phyloP scores from a whole-genome alignment of 805 yeast genomes.

The Vanderwaltozyma verrucispora region DNA sequence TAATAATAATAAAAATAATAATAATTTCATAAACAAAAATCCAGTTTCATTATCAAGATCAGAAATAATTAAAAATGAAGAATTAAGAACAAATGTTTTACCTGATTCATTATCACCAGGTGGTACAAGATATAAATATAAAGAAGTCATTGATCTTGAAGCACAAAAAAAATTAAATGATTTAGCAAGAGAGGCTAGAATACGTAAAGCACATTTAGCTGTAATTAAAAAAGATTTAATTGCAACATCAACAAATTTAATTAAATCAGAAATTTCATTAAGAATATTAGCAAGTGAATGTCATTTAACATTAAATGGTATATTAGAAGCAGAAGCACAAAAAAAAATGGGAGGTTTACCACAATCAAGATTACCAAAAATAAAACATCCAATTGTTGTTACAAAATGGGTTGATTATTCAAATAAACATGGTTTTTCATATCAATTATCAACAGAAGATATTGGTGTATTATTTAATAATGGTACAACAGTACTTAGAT shows the following conservation, averaged over 20 bases:
- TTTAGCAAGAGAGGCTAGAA: slow-evolving; percentile 27
- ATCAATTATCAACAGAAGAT: slow-evolving; percentile 75
- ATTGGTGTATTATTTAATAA: slow-evolving; percentile 89
- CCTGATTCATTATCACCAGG: slow-evolving; percentile 92
- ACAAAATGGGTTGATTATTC: slow-evolving; percentile 98
- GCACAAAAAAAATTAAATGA: slow-evolving; percentile 27
- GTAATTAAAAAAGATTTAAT: slow-evolving; percentile 21
- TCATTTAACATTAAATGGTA: slow-evolving; percentile 36
- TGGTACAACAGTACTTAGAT: slow-evolving; percentile 63
- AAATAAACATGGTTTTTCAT: slow-evolving; percentile 90
- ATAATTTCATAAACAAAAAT: neutral
- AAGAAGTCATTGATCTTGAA: slow-evolving; percentile 45
- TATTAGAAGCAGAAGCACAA: slow-evolving; percentile 36
- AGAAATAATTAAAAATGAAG: slow-evolving; percentile 1
- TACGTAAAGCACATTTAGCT: slow-evolving; percentile 28
- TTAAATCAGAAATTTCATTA: slow-evolving; percentile 30
- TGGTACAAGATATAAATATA: slow-evolving; percentile 78
- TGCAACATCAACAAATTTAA: slow-evolving; percentile 29
- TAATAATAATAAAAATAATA: neutral
- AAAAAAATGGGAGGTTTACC: slow-evolving; percentile 32
- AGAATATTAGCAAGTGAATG: slow-evolving; percentile 37
- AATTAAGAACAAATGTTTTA: slow-evolving; percentile 30
- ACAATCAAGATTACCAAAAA: slow-evolving; percentile 22
- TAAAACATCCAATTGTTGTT: slow-evolving; percentile 51
- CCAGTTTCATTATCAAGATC: slow-evolving; percentile 2